Evolutionary conservation across 129 eudicot genomes (phyloP).

Genomic region (Sambucus nigra): DNA sequence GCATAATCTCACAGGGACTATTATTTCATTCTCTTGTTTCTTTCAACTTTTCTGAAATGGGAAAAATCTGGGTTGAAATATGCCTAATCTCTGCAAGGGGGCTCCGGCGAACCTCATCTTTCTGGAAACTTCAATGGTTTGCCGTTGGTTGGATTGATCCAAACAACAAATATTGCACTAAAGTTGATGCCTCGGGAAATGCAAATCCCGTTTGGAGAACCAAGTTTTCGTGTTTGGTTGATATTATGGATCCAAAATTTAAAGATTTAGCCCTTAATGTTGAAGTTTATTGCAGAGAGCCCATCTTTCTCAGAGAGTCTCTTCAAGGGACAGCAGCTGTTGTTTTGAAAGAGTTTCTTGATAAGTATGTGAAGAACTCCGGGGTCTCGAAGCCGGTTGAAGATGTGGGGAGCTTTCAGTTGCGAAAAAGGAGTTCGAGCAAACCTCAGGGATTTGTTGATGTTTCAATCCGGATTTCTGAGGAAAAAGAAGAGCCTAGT

Average conservation of each 20-base stretch:
- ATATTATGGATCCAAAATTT: slow-evolving; percentile 33
- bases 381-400: slow-evolving; percentile 53
- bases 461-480: slow-evolving; percentile 57
- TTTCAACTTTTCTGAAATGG: slow-evolving; percentile 32
- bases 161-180: slow-evolving; percentile 72
- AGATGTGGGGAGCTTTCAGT: slow-evolving; percentile 82
- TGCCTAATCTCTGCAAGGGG: slow-evolving; percentile 77
- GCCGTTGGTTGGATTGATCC: slow-evolving; percentile 94
- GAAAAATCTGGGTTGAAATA: slow-evolving; percentile 69
- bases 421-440: slow-evolving; percentile 55
- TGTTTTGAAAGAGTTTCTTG: slow-evolving; percentile 64
- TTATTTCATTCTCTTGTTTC: slow-evolving; percentile 11
- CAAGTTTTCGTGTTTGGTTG: slow-evolving; percentile 53
- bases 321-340: slow-evolving; percentile 70
- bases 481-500: slow-evolving; percentile 43
- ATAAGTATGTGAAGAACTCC: slow-evolving; percentile 38
- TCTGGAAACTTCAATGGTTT: slow-evolving; percentile 92
- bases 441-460: slow-evolving; percentile 78
- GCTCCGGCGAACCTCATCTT: slow-evolving; percentile 52
- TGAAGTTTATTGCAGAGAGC: slow-evolving; percentile 87
- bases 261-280: slow-evolving; percentile 49
- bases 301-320: slow-evolving; percentile 59
- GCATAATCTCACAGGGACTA: slow-evolving; percentile 18
- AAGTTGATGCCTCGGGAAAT: slow-evolving; percentile 72
- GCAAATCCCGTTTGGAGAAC: slow-evolving; percentile 79